Conservation (phyloP, 805 yeast genomes). For the Candida awuae region DNA sequence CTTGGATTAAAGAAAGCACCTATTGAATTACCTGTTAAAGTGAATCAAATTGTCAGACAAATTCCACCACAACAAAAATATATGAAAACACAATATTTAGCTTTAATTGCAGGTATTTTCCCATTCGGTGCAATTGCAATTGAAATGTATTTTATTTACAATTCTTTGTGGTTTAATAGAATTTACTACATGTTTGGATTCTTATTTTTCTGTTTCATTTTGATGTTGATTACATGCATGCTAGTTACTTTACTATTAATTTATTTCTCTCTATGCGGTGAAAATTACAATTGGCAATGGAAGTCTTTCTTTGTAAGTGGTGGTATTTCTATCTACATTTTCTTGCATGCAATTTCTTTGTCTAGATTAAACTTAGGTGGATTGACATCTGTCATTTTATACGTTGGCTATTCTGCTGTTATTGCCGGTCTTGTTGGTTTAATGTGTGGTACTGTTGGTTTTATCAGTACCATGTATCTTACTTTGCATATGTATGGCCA, state of each 20-base stretch:
- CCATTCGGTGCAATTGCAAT: slow-evolving; percentile 94
- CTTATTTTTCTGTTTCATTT: slow-evolving; percentile 76
- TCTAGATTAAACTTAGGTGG: slow-evolving; percentile 66
- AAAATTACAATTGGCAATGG: slow-evolving; percentile 98
- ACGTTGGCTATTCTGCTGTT: slow-evolving; percentile 72
- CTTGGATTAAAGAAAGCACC: slow-evolving; percentile 55
- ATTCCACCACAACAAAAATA: slow-evolving; percentile 89
- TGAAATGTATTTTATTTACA: slow-evolving; percentile 86
- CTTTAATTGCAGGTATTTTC: slow-evolving; percentile 78
- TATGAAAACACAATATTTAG: slow-evolving; percentile 55
- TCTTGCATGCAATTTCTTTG: slow-evolving; percentile 72
- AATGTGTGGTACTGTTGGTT: slow-evolving; percentile 84
- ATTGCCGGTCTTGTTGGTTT: slow-evolving; percentile 66
- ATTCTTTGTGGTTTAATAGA: slow-evolving; percentile 88
- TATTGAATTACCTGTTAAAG: slow-evolving; percentile 58
- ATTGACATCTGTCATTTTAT: slow-evolving; percentile 66
- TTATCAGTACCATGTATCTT: slow-evolving; percentile 63
- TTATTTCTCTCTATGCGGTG: slow-evolving; percentile 79
- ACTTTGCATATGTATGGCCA: slow-evolving; percentile 73
- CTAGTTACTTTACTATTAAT: slow-evolving; percentile 73
- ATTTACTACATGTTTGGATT: slow-evolving; percentile 97
- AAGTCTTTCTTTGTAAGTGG: slow-evolving; percentile 80
- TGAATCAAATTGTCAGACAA: slow-evolving; percentile 94
- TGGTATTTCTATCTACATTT: slow-evolving; percentile 79
- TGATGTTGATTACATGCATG: slow-evolving; percentile 74